These are phyloP conservation scores for Pouteria glomerata DNA, from an alignment of 148 eudicot species.

Conservation along the genomic window DNA sequence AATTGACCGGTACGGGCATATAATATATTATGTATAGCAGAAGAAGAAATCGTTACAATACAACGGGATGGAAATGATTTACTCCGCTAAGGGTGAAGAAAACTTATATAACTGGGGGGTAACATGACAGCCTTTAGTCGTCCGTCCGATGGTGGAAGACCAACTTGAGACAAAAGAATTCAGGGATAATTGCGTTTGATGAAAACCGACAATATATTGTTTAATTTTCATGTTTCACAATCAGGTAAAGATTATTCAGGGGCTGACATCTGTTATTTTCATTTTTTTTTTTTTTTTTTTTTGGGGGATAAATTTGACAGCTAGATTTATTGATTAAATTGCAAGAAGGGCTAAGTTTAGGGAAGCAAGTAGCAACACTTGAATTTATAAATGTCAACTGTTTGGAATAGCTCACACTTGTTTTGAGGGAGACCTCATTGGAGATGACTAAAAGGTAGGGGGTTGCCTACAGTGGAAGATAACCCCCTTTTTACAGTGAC, in stretches of 20 bases:
- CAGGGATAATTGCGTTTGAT: neutral
- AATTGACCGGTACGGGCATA: neutral
- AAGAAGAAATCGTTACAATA: neutral
- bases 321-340: neutral
- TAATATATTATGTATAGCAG: neutral
- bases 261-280: neutral
- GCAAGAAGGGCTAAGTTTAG: neutral
- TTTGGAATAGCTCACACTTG: neutral
- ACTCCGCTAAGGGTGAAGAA: too few species aligned
- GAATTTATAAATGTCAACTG: too few species aligned
- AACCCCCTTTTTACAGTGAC: too few species aligned
- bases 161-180: constrained; percentile 6
- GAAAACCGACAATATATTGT: too few species aligned
- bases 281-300: too few species aligned
- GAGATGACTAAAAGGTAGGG: too few species aligned
- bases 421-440: neutral
- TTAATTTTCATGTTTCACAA: too few species aligned
- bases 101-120: too few species aligned
- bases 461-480: too few species aligned
- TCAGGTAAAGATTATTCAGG: too few species aligned
- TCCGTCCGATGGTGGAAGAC: neutral
- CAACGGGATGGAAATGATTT: constrained; percentile 5
- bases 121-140: constrained; percentile 1
- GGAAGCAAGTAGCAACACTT: neutral
- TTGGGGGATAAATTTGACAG: constrained; percentile 5